Evolutionary conservation across 768 basidiomycete species (phyloP).

Genomic region (Kwoniella newhampshirensis): DNA sequence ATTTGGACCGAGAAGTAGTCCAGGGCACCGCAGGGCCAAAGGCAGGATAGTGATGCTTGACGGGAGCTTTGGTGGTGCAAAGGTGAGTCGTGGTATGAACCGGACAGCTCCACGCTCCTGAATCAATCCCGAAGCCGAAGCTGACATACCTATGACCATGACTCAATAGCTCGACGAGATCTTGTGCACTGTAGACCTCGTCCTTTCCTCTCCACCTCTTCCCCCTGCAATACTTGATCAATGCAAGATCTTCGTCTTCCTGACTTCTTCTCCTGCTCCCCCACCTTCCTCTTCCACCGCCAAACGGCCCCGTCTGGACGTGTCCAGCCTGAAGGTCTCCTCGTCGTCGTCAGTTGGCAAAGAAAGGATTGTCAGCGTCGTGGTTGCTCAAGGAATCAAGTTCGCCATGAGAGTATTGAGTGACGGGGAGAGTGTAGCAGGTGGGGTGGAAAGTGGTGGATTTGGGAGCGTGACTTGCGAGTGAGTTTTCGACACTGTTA

Average conservation of each 20-base stretch:
- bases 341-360: neutral
- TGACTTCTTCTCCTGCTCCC: conserved; percentile 46
- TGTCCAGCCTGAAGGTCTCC: neutral
- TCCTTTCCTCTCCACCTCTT: conserved; percentile 48
- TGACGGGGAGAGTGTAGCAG: conserved; percentile 17
- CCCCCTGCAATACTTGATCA: conserved; percentile 36
- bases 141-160: neutral
- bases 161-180: conserved; percentile 44
- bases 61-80: conserved; percentile 31
- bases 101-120: neutral
- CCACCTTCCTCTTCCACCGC: neutral
- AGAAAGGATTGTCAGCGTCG: conserved; percentile 46
- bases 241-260: conserved; percentile 50
- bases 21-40: conserved; percentile 17
- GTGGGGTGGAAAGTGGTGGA: conserved; percentile 20
- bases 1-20: conserved; percentile 19
- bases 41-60: conserved; percentile 37
- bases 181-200: conserved; percentile 46
- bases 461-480: conserved; percentile 45
- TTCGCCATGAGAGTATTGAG: conserved; percentile 44
- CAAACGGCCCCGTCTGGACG: conserved; percentile 20
- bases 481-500: too few relatives aligned
- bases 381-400: conserved; percentile 49
- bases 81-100: conserved; percentile 24
- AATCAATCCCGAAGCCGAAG: conserved; percentile 2